These are phyloP conservation scores for Kurtzmaniella fragi DNA, from an alignment of 805 yeast species.

Conservation along the genomic window DNA sequence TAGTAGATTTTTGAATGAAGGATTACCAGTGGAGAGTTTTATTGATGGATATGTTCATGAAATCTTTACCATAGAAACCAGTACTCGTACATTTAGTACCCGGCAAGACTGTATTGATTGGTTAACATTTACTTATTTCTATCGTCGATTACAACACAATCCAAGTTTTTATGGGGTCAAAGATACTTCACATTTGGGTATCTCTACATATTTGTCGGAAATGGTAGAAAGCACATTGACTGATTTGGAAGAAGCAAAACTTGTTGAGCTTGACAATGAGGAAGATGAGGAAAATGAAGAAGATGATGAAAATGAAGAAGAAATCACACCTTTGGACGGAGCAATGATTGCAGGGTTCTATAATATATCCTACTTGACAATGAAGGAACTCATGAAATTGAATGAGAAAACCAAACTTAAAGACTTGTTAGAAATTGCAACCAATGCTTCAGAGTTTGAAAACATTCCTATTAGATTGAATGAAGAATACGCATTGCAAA, in stretches of 20 bases:
- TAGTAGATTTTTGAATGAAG: conserved; percentile 62
- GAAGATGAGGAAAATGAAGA: conserved; percentile 33
- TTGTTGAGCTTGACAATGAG: conserved; percentile 54
- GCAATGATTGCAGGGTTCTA: conserved; percentile 75
- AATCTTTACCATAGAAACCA: conserved; percentile 67
- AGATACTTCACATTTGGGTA: conserved; percentile 57
- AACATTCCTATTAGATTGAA: conserved; percentile 53
- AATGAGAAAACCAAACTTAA: conserved; percentile 53
- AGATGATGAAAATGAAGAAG: conserved; percentile 31
- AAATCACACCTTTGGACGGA: conserved; percentile 58
- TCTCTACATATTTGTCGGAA: conserved; percentile 81
- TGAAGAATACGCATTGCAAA: conserved; percentile 47
- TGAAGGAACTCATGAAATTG: conserved; percentile 56
- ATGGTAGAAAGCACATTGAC: conserved; percentile 65
- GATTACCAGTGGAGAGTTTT: conserved; percentile 82
- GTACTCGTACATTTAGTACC: conserved; percentile 53
- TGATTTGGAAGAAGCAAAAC: conserved; percentile 55
- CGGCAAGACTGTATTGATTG: conserved; percentile 89
- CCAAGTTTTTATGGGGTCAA: conserved; percentile 86
- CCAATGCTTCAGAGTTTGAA: conserved; percentile 72
- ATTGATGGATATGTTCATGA: conserved; percentile 59
- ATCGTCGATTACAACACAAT: conserved; percentile 71
- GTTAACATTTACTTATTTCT: conserved; percentile 80
- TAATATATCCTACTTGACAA: conserved; percentile 58
- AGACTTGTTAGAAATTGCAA: conserved; percentile 58